Percentiles rank a stretch among this genome's conserved stretches.
Conservation (phyloP, 306 rosid genomes). For the Cicer chorassanicum region DNA sequence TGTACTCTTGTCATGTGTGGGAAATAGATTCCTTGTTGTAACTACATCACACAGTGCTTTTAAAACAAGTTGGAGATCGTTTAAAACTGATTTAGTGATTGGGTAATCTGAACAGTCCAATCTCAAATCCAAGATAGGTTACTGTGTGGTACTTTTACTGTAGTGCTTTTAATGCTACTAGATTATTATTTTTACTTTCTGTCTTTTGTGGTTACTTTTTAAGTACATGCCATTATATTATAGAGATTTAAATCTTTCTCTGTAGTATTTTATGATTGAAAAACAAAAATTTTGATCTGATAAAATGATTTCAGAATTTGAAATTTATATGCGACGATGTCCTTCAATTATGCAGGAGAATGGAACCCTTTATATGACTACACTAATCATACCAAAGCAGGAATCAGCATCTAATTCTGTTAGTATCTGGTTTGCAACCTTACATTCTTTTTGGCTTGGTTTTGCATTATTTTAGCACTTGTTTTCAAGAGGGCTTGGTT, state of each 20-base stretch:
- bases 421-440: constrained; percentile 44
- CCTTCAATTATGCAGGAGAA: constrained; percentile 58
- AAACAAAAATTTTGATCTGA: constrained; percentile 29
- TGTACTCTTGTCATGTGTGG: background rate
- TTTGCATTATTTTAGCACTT: constrained; percentile 11
- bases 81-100: too few species aligned
- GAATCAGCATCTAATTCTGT: constrained; percentile 84
- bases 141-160: background rate
- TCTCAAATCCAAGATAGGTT: too few species aligned
- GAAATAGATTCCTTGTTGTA: too few species aligned
- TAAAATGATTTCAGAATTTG: constrained; percentile 14
- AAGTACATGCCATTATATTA: constrained; percentile 9
- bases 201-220: constrained; percentile 15
- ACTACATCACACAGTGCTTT: too few species aligned
- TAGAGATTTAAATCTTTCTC: constrained; percentile 22
- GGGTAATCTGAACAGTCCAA: too few species aligned
- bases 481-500: constrained; percentile 34
- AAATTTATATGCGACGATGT: constrained; percentile 42
- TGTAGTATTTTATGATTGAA: background rate
- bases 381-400: constrained; percentile 88
- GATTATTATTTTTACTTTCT: background rate
- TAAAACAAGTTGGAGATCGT: too few species aligned
- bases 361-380: constrained; percentile 72
- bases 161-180: background rate
- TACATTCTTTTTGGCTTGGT: constrained; percentile 21